Evolutionary conservation across 2,329 filamentous ascomycete species (phyloP), one percentile per base, ranked within the genome.

Genomic region (Chrysoporthe austroafricana): DNA sequence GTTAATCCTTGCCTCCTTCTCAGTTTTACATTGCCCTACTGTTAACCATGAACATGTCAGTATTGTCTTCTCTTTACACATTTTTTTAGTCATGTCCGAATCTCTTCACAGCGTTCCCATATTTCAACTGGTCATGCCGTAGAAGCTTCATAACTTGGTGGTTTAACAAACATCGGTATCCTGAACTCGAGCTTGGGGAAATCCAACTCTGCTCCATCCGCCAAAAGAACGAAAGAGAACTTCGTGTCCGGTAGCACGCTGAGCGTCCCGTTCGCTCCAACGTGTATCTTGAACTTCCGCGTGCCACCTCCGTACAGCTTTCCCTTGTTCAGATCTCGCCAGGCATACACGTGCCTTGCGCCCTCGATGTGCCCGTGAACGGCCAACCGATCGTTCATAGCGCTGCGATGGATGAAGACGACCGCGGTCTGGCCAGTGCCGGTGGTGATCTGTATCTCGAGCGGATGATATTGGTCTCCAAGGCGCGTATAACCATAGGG

Each of bases 31-130:
- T 26, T 26, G 26, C 26, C 26, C 26, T 39, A 39, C 50, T 18
- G 50, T 4, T 54, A 7, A 2, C 11, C 44, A 48, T 32, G 18
- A 57, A 7, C 16, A 11, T 39, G 14, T 13, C 34, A n/a, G 8
- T 14, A 11, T 13, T 2, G 89, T 76, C 74, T 90, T 90, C 77
- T 90, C 85, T 75, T 87, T 89, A 79, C 89, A 88, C 66, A 90
- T 71, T 11, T 81, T 81, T 77, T 72, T 77, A 2, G 86, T 86
- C 59, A 90, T 81, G n/a, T 82, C 80, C 4, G 87, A 73, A 0
- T 86, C 83, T 16, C 90, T 83, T 72, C 88, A 89, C 16, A 90
- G 79, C 2, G 14, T 48, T 14, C 16, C 21, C 26, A 32, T 36
- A 9, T 11, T 48, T 7, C 13, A 16, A 9, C 1, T n/a, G 21